Evolutionary conservation across 78 protist genomes (phyloP).

Genomic region (Speleostelium caveatum): DNA sequence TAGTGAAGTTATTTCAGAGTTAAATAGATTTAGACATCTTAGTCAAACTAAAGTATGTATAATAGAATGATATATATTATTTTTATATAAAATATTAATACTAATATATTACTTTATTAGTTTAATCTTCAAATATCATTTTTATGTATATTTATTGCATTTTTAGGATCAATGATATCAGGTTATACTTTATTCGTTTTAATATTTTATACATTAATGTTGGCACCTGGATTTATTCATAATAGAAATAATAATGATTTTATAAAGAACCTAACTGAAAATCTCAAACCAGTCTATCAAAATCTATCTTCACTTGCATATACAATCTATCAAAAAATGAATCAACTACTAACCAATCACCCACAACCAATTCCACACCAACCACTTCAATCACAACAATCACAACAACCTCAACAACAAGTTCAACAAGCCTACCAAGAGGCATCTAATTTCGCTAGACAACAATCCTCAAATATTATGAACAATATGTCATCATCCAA

Average conservation of each 20-base stretch:
- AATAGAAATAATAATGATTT: not conserved
- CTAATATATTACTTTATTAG: not conserved
- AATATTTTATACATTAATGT: not conserved
- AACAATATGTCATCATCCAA: not conserved
- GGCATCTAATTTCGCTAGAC: not conserved
- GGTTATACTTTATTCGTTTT: conserved; percentile 32
- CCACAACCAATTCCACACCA: no score
- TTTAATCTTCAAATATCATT: conserved; percentile 42
- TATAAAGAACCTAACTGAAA: not conserved
- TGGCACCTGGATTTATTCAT: conserved; percentile 24
- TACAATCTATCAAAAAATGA: not conserved
- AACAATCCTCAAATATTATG: no score
- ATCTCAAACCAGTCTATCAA: not conserved
- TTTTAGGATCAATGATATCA: conserved; percentile 22
- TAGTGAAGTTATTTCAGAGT: conserved; percentile 33
- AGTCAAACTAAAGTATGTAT: conserved; percentile 39
- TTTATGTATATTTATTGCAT: conserved; percentile 26
- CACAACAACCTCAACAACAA: not conserved
- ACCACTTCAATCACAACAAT: not conserved
- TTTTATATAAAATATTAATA: not conserved
- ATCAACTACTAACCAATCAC: not conserved
- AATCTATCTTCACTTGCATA: not conserved
- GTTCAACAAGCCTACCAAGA: not conserved
- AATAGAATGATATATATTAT: not conserved
- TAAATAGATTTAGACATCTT: conserved; percentile 40